These are phyloP conservation scores for Monosporascus sp. DNA, from an alignment of 2,329 filamentous ascomycete species.

Conservation along the genomic window DNA sequence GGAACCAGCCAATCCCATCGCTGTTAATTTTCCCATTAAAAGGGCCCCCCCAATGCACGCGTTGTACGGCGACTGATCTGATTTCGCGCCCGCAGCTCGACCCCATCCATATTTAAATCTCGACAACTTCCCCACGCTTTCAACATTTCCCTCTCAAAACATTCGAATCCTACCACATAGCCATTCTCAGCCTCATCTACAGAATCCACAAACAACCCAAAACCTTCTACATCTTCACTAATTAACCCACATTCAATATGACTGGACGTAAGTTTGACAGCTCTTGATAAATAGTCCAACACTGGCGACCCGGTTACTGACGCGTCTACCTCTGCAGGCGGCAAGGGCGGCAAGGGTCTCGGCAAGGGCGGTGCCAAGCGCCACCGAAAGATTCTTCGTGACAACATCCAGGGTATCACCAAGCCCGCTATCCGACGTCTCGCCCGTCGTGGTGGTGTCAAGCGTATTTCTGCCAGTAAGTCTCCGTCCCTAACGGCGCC, in stretches of 20 bases:
- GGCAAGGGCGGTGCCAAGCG: slow-evolving; percentile 61
- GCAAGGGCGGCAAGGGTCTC: slow-evolving; percentile 17
- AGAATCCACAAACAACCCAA: slow-evolving; percentile 8
- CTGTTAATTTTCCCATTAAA: not conserved
- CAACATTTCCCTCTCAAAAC: slow-evolving; percentile 4
- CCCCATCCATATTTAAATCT: slow-evolving; percentile 11
- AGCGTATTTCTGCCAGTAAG: slow-evolving; percentile 96
- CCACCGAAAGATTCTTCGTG: slow-evolving; percentile 97
- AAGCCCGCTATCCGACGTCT: slow-evolving; percentile 99
- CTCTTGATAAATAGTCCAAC: no score
- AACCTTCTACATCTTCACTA: slow-evolving; percentile 5
- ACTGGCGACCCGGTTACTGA: slow-evolving; percentile 1
- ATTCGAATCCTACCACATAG: slow-evolving; percentile 9
- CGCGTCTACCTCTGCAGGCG: slow-evolving; percentile 4
- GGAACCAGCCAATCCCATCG: not conserved
- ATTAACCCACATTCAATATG: slow-evolving; percentile 21
- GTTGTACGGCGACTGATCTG: slow-evolving; percentile 25
- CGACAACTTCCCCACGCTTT: slow-evolving; percentile 12
- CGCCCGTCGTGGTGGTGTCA: slow-evolving; percentile 98
- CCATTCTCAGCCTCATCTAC: slow-evolving; percentile 18
- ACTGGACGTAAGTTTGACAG: slow-evolving; percentile 27
- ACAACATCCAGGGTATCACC: slow-evolving; percentile 99
- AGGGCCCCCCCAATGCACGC: slow-evolving; percentile 6
- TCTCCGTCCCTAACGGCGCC: slow-evolving; percentile 11
- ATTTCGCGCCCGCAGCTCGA: slow-evolving; percentile 19